These are phyloP conservation scores for Fusarium nygamai DNA, from an alignment of 2,329 filamentous ascomycete genomes.

Conservation along the genomic window DNA sequence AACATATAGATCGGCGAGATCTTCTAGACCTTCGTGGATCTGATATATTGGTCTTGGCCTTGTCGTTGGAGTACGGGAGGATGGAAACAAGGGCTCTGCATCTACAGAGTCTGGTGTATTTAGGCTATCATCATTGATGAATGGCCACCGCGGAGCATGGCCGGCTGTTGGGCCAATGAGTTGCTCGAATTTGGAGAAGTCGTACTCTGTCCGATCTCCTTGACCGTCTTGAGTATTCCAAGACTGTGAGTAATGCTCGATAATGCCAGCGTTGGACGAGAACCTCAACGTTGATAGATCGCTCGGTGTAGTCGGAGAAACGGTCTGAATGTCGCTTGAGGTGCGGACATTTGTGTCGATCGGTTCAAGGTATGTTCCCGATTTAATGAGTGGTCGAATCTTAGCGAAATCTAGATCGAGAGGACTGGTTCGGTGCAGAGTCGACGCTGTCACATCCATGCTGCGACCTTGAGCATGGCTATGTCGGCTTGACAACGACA, in stretches of 20 bases:
- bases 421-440: constrained; percentile 20
- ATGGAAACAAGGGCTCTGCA: neutral
- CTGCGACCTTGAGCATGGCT: neutral
- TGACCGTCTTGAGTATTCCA: constrained; percentile 1
- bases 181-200: neutral
- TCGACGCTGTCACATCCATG: constrained; percentile 23
- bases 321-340: neutral
- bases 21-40: constrained; percentile 7
- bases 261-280: constrained; percentile 22
- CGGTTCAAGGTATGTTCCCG: neutral
- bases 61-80: neutral
- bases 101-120: neutral
- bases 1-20: constrained; percentile 2
- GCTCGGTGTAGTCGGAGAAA: neutral
- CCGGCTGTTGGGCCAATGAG: neutral
- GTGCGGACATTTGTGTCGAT: neutral
- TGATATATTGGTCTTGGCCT: neutral
- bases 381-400: constrained; percentile 1
- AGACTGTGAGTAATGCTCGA: constrained; percentile 19
- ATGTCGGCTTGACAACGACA: neutral
- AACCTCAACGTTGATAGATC: constrained; percentile 1
- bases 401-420: constrained; percentile 23
- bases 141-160: constrained; percentile 21
- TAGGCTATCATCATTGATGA: constrained; percentile 23
- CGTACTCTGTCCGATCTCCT: neutral